A percentile compares a stretch with the other conserved stretches of the same genome.
Evolutionary conservation across 768 basidiomycete genomes (phyloP).

Genomic region (Clitopilus passeckerianus): DNA sequence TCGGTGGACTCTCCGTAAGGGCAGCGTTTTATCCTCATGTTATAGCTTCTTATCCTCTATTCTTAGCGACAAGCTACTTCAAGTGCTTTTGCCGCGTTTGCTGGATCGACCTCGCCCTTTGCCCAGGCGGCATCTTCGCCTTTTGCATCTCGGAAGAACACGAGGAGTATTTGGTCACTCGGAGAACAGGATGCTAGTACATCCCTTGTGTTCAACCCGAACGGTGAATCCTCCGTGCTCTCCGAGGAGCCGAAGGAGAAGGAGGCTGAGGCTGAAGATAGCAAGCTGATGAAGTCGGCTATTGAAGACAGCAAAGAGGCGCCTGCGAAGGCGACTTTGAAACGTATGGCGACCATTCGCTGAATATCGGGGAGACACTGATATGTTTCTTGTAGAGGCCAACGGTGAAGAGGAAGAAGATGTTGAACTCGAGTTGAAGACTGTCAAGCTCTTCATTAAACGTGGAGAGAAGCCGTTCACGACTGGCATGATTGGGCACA

Average conservation of each 20-base stretch:
- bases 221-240: background rate
- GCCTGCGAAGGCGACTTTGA: constrained; percentile 4
- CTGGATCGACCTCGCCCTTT: constrained; percentile 28
- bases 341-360: constrained; percentile 8
- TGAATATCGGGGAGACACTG: background rate
- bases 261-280: background rate
- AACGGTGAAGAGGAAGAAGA: constrained; percentile 69
- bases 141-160: constrained; percentile 5
- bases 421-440: constrained; percentile 50
- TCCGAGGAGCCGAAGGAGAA: background rate
- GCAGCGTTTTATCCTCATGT: background rate
- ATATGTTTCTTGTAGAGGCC: constrained; percentile 22
- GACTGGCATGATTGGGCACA: constrained; percentile 54
- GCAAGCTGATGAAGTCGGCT: background rate
- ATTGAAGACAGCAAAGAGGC: background rate
- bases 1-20: constrained; percentile 8
- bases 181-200: background rate
- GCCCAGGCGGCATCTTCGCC: constrained; percentile 15
- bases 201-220: background rate
- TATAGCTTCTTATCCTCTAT: background rate
- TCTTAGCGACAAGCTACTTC: constrained; percentile 9
- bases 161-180: constrained; percentile 15
- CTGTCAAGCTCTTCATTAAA: constrained; percentile 55
- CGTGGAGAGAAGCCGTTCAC: constrained; percentile 53
- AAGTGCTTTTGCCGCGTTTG: constrained; percentile 35